phyloP scores from a whole-genome alignment of 2,329 filamentous ascomycete genomes.

The Metarhizium album region DNA sequence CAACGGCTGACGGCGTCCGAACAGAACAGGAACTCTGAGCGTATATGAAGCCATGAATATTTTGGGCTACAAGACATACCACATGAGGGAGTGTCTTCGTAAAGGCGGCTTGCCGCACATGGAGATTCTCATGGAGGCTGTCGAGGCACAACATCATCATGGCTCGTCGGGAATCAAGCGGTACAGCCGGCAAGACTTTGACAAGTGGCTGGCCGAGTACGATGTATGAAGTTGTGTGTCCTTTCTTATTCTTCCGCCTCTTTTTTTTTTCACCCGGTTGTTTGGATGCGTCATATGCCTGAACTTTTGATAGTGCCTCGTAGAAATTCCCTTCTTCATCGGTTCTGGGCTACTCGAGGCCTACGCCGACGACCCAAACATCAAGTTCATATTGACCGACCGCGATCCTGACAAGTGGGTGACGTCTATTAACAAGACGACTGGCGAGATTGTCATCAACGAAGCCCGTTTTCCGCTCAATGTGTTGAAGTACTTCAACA shows the following conservation, averaged over 20 bases:
- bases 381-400: constrained; percentile 26
- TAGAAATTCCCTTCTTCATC: constrained; percentile 15
- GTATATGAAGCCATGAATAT: constrained; percentile 21
- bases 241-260: no score
- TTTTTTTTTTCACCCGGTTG: no score
- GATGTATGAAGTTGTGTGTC: constrained; percentile 17
- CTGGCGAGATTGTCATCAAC: constrained; percentile 5
- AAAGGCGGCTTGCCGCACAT: constrained; percentile 11
- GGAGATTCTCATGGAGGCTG: constrained; percentile 19
- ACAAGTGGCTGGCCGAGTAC: constrained; percentile 29
- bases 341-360: constrained; percentile 14
- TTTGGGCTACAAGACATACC: constrained; percentile 26
- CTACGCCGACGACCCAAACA: constrained; percentile 23
- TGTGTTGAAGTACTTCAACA: constrained; percentile 12
- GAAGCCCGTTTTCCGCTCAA: constrained; percentile 15
- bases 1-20: neutral
- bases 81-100: constrained; percentile 19
- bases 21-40: constrained; percentile 19
- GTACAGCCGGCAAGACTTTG: constrained; percentile 20
- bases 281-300: no score
- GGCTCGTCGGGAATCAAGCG: constrained; percentile 1
- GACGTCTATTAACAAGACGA: constrained; percentile 15
- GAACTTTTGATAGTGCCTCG: constrained; percentile 3
- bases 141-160: constrained; percentile 19
- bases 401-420: constrained; percentile 24